Conservation (phyloP, 768 basidiomycete species). For the Obba rivulosa region DNA sequence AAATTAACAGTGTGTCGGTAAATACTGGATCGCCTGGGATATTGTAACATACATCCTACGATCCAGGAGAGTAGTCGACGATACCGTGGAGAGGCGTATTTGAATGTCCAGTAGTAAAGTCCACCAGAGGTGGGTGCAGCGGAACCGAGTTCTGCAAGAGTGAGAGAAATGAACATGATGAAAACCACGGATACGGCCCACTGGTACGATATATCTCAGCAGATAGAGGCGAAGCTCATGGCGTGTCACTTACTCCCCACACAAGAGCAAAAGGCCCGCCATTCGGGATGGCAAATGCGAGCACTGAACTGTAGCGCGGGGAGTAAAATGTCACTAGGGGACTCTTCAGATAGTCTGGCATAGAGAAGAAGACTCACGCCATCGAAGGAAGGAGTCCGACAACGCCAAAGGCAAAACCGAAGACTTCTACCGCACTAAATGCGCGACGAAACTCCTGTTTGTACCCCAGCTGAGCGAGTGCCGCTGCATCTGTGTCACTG, state of each 20-base stretch:
- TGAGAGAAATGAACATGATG: slow-evolving; percentile 27
- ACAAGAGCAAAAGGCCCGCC: slow-evolving; percentile 31
- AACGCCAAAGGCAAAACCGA: slow-evolving; percentile 63
- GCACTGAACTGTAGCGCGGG: slow-evolving; percentile 12
- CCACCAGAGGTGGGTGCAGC: slow-evolving; percentile 32
- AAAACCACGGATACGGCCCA: slow-evolving; percentile 30
- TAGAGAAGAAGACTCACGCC: slow-evolving; percentile 23
- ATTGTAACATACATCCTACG: slow-evolving; percentile 31
- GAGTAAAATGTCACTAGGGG: neutral
- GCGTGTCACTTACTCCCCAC: slow-evolving; percentile 21
- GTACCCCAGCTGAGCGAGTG: slow-evolving; percentile 39
- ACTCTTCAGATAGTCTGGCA: neutral
- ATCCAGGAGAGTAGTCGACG: slow-evolving; percentile 33
- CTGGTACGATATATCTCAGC: slow-evolving; percentile 8
- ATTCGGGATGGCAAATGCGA: slow-evolving; percentile 23
- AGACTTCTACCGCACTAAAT: slow-evolving; percentile 39
- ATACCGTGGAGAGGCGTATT: slow-evolving; percentile 25
- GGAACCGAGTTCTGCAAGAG: slow-evolving; percentile 31
- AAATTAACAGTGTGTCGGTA: neutral
- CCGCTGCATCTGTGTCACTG: slow-evolving; percentile 25
- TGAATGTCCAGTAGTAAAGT: slow-evolving; percentile 33
- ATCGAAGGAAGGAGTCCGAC: slow-evolving; percentile 64
- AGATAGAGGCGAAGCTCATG: neutral
- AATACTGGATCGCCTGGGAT: no score
- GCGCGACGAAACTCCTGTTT: slow-evolving; percentile 38